Evolutionary conservation across 2,329 filamentous ascomycete species (phyloP), one percentile per base, ranked within the genome.

Genomic region (Colletotrichum godetiae): DNA sequence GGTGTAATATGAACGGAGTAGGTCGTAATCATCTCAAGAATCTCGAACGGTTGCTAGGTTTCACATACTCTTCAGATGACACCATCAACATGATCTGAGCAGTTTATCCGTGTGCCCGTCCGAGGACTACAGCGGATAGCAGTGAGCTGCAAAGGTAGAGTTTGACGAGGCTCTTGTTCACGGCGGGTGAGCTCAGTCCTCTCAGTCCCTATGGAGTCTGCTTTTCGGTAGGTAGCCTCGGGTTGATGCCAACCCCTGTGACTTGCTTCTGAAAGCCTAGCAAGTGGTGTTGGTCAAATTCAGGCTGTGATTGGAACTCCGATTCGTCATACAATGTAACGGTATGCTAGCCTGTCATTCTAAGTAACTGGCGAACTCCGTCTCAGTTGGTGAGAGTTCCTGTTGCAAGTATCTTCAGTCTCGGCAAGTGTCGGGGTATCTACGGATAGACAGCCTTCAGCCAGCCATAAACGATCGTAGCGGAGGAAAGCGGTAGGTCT

Each of bases 41-140:
- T 24, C 57, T 68, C 37, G 42, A 68, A 46, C 57, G 19, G 31
- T 33, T 24, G 29, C 37, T 35, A 63, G 13, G 37, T 46, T 58
- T 66, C 49, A 42, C 12, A 8, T 15, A 27, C 33, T 12, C 7
- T 60, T 73, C 59, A 53, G 59, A 70, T 60, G 67, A 69, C 65
- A 68, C 33, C 27, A 5, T 42, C 46, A 13, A 42, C 7, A 24
- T 62, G 2, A 57, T 29, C 19, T 27, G 57, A 62, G 37, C 46
- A 55, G 11, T 42, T 55, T 35, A 27, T n/a, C 24, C n/a, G 24
- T 8, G 27, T 35, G n/a, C 13, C 55, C 33, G 8, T n/a, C 56
- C 12, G 24, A 68, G 42, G 24, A 63, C 24, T 12, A 29, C 7
- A 11, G 24, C 58, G 31, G 29, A n/a, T 29, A 33, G 19, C 29